Evolutionary conservation across 208 protist genomes (phyloP).

Genomic region (Willaertia magna): DNA sequence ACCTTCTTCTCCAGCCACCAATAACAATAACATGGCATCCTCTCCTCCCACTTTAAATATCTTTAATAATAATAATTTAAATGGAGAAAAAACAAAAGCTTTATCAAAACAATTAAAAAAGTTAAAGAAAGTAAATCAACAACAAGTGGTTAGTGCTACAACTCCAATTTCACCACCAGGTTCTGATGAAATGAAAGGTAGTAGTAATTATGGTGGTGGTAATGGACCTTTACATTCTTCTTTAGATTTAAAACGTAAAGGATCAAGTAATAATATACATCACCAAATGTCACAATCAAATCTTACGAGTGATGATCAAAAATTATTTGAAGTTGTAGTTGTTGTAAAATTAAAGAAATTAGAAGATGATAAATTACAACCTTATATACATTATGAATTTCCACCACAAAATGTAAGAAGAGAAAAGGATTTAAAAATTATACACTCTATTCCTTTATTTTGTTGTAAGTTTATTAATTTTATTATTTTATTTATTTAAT

Average conservation of each 20-base stretch:
- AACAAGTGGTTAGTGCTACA: too few relatives aligned
- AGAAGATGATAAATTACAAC: neutral
- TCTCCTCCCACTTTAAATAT: neutral
- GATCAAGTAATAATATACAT: too few relatives aligned
- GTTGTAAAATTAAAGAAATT: neutral
- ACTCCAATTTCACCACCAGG: neutral
- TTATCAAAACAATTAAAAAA: neutral
- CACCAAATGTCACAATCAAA: too few relatives aligned
- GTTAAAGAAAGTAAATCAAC: too few relatives aligned
- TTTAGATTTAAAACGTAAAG: neutral
- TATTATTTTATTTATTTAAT: neutral
- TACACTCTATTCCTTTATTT: neutral
- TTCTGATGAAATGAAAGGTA: too few relatives aligned
- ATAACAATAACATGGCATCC: neutral
- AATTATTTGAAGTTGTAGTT: conserved; percentile 6
- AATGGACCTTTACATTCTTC: neutral
- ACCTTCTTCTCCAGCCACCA: neutral
- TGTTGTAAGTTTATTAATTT: neutral
- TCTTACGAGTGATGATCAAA: neutral
- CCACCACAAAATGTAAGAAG: neutral
- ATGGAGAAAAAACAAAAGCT: neutral
- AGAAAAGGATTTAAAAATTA: neutral
- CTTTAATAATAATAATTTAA: neutral
- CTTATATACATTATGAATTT: neutral
- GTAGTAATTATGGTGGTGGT: neutral